These are phyloP conservation scores for Jackrogersella minutella DNA, from an alignment of 495 filamentous ascomycete species.

Conservation along the genomic window DNA sequence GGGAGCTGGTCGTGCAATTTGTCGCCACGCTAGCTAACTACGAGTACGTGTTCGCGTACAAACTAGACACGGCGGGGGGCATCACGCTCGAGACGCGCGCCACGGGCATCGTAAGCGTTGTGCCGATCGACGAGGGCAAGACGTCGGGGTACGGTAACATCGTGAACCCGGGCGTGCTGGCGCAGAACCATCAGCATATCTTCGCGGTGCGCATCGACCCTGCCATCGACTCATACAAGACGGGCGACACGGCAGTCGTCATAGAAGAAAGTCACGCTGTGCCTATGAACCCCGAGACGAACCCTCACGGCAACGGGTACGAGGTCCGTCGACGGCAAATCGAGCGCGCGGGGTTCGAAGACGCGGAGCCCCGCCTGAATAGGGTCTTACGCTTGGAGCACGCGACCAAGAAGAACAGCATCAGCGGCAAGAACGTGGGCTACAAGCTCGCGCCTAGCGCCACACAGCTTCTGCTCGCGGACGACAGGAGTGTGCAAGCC, in stretches of 20 bases:
- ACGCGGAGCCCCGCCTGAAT: slow-evolving; percentile 68
- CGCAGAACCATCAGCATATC: slow-evolving; percentile 81
- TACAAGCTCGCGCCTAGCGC: slow-evolving; percentile 80
- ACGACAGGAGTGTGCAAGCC: slow-evolving; percentile 70
- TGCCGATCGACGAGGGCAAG: slow-evolving; percentile 76
- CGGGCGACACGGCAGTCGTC: slow-evolving; percentile 76
- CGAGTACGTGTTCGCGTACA: slow-evolving; percentile 84
- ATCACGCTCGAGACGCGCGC: slow-evolving; percentile 82
- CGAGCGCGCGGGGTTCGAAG: slow-evolving; percentile 65
- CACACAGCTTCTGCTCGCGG: slow-evolving; percentile 83
- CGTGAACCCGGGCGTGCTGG: slow-evolving; percentile 86
- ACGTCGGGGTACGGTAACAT: slow-evolving; percentile 79
- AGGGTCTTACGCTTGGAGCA: slow-evolving; percentile 87
- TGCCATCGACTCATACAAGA: slow-evolving; percentile 75
- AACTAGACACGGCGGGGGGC: slow-evolving; percentile 86
- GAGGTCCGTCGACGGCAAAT: slow-evolving; percentile 54
- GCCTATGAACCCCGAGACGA: slow-evolving; percentile 65
- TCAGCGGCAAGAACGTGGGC: slow-evolving; percentile 78
- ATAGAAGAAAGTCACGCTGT: slow-evolving; percentile 68
- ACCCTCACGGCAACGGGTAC: slow-evolving; percentile 84
- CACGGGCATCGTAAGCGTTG: slow-evolving; percentile 85
- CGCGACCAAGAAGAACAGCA: slow-evolving; percentile 65
- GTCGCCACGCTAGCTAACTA: slow-evolving; percentile 84
- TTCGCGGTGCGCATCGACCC: slow-evolving; percentile 90
- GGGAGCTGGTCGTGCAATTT: slow-evolving; percentile 79